Base-by-base conservation (phyloP, 305 asterid genomes). In the Fraxinus latifolia region DNA sequence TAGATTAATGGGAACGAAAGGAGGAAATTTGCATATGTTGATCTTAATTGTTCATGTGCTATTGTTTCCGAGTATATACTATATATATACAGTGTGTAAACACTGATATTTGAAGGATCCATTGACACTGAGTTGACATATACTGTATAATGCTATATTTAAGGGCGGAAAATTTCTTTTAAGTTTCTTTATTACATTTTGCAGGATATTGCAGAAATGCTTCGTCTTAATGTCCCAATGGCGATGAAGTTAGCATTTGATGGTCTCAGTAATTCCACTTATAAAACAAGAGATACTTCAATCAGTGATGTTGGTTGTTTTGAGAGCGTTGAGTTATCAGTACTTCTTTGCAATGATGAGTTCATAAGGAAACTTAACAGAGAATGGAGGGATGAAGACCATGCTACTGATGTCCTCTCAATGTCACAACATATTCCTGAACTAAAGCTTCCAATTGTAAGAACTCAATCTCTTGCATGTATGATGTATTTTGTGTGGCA, bases 301-400 rank as follows among this genome's bases (percentile, higher is more conserved):
- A 90, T 94, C 75, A 83, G 27, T 44, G 99, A 91, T 77, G 88
- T 93, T 77, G 92, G 95, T 77, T 79, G 93, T 87, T 96, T 91
- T 78, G 95, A 94, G 86, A 94, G 86, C 68, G 88, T 94, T 82
- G 99, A 96, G 84, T 83, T 96, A 81, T 96, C 99, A 4, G 94
- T 96, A 55, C 93, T 96, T 79, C 96, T 96, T 80, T 96, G 99
- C 92, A 93, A 96, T 62, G 97, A 94, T 60, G 94, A 87, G 44
- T 96, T 93, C 88, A 94, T 96, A 86, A 84, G 85, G 78, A 85
- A 93, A 77, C 97, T 96, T 77, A 94, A 96, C 82, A 96, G 92
- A 82, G 98, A 96, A 17, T 96, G 99, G 99, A 90, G 98, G 84
- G 97, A 90, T 81, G 98, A 94, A 88, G 97, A 96, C 85, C 94